Conservation (phyloP, 495 filamentous ascomycete species). For the Elaphomyces granulatus region DNA sequence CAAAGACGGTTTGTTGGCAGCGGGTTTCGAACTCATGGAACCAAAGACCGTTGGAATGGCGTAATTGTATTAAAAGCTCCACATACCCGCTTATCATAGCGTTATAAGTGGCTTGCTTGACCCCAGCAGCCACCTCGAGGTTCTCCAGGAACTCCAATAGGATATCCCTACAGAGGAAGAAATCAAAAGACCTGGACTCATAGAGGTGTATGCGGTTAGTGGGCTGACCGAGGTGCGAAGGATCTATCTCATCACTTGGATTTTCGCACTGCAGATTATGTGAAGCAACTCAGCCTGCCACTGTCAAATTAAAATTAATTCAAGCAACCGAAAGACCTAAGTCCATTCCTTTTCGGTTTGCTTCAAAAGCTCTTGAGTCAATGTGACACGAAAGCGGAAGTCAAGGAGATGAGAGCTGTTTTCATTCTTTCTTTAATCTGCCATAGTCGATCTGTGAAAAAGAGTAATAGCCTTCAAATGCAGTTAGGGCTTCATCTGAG, state of each 20-base stretch:
- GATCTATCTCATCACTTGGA: background rate
- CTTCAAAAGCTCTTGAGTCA: background rate
- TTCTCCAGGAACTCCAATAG: background rate
- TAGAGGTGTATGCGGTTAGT: background rate
- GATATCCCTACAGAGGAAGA: background rate
- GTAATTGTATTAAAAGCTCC: background rate
- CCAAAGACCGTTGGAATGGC: background rate
- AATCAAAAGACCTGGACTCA: background rate
- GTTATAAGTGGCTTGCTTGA: background rate
- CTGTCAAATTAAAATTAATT: too few species aligned
- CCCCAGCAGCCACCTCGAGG: background rate
- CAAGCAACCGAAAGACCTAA: too few species aligned
- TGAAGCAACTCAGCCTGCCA: background rate
- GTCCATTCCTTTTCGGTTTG: background rate
- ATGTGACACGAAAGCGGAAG: background rate
- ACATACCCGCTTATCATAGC: background rate
- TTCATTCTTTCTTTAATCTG: background rate
- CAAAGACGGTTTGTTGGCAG: too few species aligned
- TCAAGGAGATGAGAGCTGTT: background rate
- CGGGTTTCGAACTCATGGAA: background rate
- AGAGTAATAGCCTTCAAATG: background rate
- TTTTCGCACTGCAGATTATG: background rate
- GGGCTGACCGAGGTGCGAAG: background rate
- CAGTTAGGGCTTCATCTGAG: background rate
- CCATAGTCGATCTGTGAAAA: background rate